phyloP scores from a whole-genome alignment of 257 asterid genomes.

The Solanum verrucosum region DNA sequence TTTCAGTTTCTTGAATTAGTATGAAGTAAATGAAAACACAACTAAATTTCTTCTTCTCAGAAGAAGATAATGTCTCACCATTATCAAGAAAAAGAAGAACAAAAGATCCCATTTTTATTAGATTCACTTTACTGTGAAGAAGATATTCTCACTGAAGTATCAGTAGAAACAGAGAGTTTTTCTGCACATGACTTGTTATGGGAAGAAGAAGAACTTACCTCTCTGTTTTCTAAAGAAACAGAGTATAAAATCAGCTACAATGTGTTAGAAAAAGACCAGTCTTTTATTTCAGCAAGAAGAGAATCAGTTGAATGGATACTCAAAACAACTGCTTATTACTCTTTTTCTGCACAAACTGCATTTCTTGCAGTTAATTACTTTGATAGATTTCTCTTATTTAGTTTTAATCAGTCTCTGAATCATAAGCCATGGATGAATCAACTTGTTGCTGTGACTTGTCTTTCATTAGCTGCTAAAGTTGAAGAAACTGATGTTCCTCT shows the following conservation, averaged over 20 bases:
- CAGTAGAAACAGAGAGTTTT: conserved; percentile 9
- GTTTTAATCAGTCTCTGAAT: conserved; percentile 13
- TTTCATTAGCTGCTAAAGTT: conserved; percentile 78
- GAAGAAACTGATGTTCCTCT: conserved; percentile 75
- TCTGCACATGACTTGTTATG: conserved; percentile 17
- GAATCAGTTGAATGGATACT: conserved; percentile 68
- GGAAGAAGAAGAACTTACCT: conserved; percentile 41
- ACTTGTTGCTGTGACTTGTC: conserved; percentile 72
- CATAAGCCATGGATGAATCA: conserved; percentile 69
- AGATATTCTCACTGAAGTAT: conserved; percentile 5
- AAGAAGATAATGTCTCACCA: conserved; percentile 40
- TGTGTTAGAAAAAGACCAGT: conserved; percentile 14
- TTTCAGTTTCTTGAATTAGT: conserved; percentile 22
- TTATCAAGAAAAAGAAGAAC: conserved; percentile 4
- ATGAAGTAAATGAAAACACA: conserved; percentile 14
- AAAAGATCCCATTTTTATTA: conserved; percentile 15
- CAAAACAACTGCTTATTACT: conserved; percentile 31
- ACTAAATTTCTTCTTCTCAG: conserved; percentile 17
- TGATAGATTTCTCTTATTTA: conserved; percentile 41
- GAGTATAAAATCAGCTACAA: conserved; percentile 14
- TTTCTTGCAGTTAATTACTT: conserved; percentile 65
- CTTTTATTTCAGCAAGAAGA: conserved; percentile 21
- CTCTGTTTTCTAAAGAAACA: conserved; percentile 51
- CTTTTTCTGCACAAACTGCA: conserved; percentile 63
- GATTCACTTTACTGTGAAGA: conserved; percentile 44